A percentile compares a stretch with the other conserved stretches of the same genome.
These are phyloP conservation scores for Kodamaea sp. DNA, from an alignment of 1,139 yeast species.

Conservation along the genomic window DNA sequence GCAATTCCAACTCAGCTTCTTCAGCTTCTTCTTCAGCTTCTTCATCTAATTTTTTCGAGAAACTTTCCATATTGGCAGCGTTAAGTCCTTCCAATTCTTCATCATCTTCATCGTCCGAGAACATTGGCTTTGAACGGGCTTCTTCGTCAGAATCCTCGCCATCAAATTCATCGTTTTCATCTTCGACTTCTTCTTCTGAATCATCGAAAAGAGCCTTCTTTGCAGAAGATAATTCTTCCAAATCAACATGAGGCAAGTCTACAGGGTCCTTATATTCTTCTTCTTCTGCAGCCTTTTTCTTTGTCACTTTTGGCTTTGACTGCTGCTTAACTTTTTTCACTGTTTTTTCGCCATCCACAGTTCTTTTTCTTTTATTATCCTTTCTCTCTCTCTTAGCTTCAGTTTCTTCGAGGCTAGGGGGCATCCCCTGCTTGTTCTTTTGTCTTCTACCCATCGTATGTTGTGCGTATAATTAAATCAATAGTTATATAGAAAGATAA, in stretches of 20 bases:
- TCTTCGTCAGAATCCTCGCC: slow-evolving; percentile 52
- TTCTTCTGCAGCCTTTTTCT: slow-evolving; percentile 17
- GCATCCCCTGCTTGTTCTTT: slow-evolving; percentile 85
- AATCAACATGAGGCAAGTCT: slow-evolving; percentile 59
- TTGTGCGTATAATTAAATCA: neutral
- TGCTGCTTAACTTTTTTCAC: slow-evolving; percentile 23
- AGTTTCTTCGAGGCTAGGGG: slow-evolving; percentile 83
- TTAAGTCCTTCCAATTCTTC: slow-evolving; percentile 77
- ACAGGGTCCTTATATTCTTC: slow-evolving; percentile 42
- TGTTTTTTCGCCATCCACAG: slow-evolving; percentile 9
- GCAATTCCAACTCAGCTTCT: slow-evolving; percentile 73
- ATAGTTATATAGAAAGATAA: too few relatives aligned
- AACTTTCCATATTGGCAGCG: slow-evolving; percentile 84
- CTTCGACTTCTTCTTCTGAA: slow-evolving; percentile 50
- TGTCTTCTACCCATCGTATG: slow-evolving; percentile 83
- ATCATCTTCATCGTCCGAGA: slow-evolving; percentile 79
- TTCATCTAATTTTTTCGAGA: slow-evolving; percentile 64
- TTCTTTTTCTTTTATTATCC: slow-evolving; percentile 29
- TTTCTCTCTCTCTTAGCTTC: slow-evolving; percentile 54
- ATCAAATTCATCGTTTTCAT: slow-evolving; percentile 27
- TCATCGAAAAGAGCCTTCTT: slow-evolving; percentile 79
- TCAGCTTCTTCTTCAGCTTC: slow-evolving; percentile 70
- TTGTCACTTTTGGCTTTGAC: slow-evolving; percentile 18
- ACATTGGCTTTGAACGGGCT: slow-evolving; percentile 66
- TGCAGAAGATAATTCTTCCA: slow-evolving; percentile 59